Conservation (phyloP, 1,139 yeast genomes). For the Candida mesenterica region DNA sequence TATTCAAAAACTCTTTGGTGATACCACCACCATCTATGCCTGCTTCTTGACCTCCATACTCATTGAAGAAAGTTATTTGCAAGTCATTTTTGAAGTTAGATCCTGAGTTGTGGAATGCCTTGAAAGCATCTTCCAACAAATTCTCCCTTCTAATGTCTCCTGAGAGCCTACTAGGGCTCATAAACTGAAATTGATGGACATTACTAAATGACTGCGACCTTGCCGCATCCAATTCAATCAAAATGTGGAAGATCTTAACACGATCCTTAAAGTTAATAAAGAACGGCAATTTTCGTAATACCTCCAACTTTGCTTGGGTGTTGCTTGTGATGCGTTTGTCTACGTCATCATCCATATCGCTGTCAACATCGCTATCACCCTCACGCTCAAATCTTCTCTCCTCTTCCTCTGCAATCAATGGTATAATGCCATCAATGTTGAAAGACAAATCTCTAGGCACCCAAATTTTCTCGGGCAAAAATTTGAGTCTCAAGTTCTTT, state of each 20-base stretch:
- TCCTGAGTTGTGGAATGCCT: conserved; percentile 46
- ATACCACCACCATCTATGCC: conserved; percentile 98
- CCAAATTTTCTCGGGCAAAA: conserved; percentile 62
- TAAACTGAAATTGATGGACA: not conserved
- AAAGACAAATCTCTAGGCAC: conserved; percentile 28
- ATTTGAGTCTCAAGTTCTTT: conserved; percentile 64
- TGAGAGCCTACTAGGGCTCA: not conserved
- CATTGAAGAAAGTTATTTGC: conserved; percentile 65
- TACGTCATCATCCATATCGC: conserved; percentile 9
- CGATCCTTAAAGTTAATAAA: conserved; percentile 74
- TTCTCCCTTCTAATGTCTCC: conserved; percentile 69
- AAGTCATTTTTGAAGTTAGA: conserved; percentile 55
- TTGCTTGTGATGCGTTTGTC: conserved; percentile 5
- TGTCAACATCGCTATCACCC: conserved; percentile 16
- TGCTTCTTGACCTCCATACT: conserved; percentile 73
- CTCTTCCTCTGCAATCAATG: conserved; percentile 42
- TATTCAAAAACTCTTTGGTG: conserved; percentile 84
- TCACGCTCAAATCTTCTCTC: conserved; percentile 20
- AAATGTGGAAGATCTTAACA: conserved; percentile 67
- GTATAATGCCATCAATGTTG: conserved; percentile 30
- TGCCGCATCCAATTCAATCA: conserved; percentile 53
- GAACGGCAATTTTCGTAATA: conserved; percentile 70
- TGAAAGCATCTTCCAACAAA: conserved; percentile 72
- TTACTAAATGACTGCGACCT: conserved; percentile 16
- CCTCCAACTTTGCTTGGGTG: conserved; percentile 31